Conservation (phyloP, 345 rosid genomes). For the Arabis alpina region DNA sequence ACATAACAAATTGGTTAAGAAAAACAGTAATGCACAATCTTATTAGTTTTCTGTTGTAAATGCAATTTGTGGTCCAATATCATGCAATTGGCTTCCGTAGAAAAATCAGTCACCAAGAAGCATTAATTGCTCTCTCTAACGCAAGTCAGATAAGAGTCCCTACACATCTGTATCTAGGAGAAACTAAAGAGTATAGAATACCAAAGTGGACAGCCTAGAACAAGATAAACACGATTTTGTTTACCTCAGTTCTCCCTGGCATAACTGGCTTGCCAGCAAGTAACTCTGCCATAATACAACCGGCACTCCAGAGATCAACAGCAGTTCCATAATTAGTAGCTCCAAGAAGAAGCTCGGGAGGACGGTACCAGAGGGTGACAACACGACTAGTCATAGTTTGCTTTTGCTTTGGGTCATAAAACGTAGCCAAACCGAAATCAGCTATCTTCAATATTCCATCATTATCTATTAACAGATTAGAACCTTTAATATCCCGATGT, state of each 20-base stretch:
- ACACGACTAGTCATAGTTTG: slow-evolving; percentile 87
- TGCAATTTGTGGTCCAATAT: too few relatives aligned
- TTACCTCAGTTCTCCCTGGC: slow-evolving; percentile 95
- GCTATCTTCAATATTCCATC: slow-evolving; percentile 83
- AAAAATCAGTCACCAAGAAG: too few relatives aligned
- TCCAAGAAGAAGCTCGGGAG: slow-evolving; percentile 96
- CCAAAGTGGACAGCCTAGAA: background rate
- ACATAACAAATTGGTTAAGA: slow-evolving; percentile 27
- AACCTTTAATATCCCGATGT: slow-evolving; percentile 90
- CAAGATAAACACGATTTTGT: slow-evolving; percentile 15
- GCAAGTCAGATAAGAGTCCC: too few relatives aligned
- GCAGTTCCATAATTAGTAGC: slow-evolving; percentile 70
- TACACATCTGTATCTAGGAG: too few relatives aligned
- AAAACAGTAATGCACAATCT: background rate
- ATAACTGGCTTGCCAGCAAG: slow-evolving; percentile 85
- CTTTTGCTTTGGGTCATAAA: slow-evolving; percentile 63
- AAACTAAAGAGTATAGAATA: too few relatives aligned
- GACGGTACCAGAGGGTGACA: slow-evolving; percentile 96
- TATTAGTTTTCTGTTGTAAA: background rate
- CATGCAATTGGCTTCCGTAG: too few relatives aligned
- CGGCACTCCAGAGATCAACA: slow-evolving; percentile 97
- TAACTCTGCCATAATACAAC: slow-evolving; percentile 92
- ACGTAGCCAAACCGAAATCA: slow-evolving; percentile 92
- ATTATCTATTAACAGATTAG: slow-evolving; percentile 80
- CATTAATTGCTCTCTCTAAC: too few relatives aligned